Conservation (phyloP, 2,329 filamentous ascomycete genomes). For the Epichloe gansuensis region DNA sequence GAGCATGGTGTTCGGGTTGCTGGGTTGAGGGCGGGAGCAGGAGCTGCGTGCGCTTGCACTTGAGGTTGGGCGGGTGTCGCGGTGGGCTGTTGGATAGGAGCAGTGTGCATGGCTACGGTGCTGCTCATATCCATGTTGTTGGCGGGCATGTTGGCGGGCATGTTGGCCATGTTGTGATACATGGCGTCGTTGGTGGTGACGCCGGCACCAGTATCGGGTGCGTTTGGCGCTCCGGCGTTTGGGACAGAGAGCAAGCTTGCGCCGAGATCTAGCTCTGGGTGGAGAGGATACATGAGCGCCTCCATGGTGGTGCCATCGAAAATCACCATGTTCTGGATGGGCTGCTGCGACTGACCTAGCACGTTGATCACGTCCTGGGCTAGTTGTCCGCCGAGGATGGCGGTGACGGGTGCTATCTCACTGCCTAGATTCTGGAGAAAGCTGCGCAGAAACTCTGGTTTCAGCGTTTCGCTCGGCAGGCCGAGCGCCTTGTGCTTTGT, state of each 20-base stretch:
- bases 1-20: neutral
- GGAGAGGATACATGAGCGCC: slow-evolving; percentile 69
- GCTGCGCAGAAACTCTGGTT: slow-evolving; percentile 60
- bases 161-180: neutral
- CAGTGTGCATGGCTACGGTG: neutral
- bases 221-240: neutral
- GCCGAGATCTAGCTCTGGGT: slow-evolving; percentile 51
- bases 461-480: slow-evolving; percentile 54
- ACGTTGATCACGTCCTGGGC: slow-evolving; percentile 98
- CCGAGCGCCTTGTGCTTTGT: slow-evolving; percentile 62
- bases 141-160: neutral
- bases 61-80: neutral
- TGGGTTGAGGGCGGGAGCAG: neutral
- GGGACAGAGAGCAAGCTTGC: slow-evolving; percentile 28
- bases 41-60: neutral
- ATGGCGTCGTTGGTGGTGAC: neutral
- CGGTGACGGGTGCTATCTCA: slow-evolving; percentile 77
- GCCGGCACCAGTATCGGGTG: neutral
- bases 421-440: slow-evolving; percentile 80
- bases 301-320: slow-evolving; percentile 79
- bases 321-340: slow-evolving; percentile 86
- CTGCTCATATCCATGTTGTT: neutral
- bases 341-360: slow-evolving; percentile 79
- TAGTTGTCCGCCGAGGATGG: slow-evolving; percentile 79
- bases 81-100: neutral